Base-by-base conservation (phyloP, 1,284 basidiomycete genomes). In the Puccinia novopanici region DNA sequence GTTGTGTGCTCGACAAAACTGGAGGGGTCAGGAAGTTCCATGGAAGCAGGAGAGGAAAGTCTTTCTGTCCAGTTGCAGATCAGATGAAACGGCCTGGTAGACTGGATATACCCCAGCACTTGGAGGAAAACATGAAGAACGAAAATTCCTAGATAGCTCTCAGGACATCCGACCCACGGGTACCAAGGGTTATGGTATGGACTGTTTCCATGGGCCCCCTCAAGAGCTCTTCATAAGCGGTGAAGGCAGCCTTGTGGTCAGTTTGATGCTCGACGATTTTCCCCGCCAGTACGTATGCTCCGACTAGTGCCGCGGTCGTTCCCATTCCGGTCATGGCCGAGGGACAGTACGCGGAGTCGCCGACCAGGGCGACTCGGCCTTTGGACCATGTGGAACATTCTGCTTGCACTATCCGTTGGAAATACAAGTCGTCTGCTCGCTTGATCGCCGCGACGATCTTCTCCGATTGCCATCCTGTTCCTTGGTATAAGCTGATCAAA, bases 301-400 rank as follows among this genome's bases (percentile, higher is more conserved):
- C 61, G 1, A 57, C 52, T 19, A 77, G n/a, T 5, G 75, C 75
- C 8, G 54, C 30, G 3, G 63, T 80, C 0, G 84, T 81, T 19
- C 84, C 83, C 82, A 82, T 83, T 8, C 83, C 83, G 10, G 79
- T 80, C 19, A 84, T 59, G 0, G 83, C 81, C 0, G 83, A 83
- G 0, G 84, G 82, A 0, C 81, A 81, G 52, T 82, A 83, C 0
- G 82, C 84, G 2, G 83, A 71, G 30, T 84, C 84, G 6, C 84
- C 84, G 0, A 84, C 10, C 27, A 82, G 81, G 30, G 83, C 82
- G 24, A 82, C 79, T 9, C 84, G 71, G n/a, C 81, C 79, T 5
- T 70, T 77, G 57, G 67, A 70, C 84, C 84, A 84, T n/a, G 71
- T 77, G 1, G 27, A 17, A 55, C 82, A 77, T 10, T 79, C 81